Evolutionary conservation across 148 eudicot species (phyloP), one percentile per base, ranked within the genome.

Genomic region (Dianthus caryophyllus): DNA sequence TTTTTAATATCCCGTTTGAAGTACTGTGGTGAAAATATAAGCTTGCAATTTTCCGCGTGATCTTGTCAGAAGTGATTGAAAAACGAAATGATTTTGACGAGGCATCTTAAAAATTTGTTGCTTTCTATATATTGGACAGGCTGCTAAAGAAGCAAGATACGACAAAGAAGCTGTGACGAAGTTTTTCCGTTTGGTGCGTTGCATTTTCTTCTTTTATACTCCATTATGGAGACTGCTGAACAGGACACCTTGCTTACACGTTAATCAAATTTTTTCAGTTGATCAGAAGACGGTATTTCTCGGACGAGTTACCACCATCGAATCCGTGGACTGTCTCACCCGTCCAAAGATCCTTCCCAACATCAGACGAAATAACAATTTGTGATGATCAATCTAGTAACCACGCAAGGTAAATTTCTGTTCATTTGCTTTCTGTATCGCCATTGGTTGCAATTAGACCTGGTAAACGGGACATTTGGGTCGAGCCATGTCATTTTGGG

Each of bases 121-220:
- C 44, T 1, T 17, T 64, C 36, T 64, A 21, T 65, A 11, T 66
- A 61, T 26, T 76, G 24, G 74, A 18, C 86, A 92, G 98, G 98
- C 94, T 81, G 96, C 96, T 20, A 89, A 83, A 76, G 96, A 85
- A 81, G 92, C 96, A 29, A 79, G 98, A 80, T 82, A 79, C 66
- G 98, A 92, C 79, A 92, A 92, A 80, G 96, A 89, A 84, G 96
- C 96, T 33, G 81, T 92, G 52, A 81, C 83, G 80, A 92, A 89
- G 76, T 92, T 92, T 77, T 92, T 92, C 67, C 82, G 82, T 18
- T 75, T 76, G 96, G 98, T 92, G 30, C 57, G 85, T 71, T 55
- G 67, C 46, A 72, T 67, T 68, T 21, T 15, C 51, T 55, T 71
- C 24, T 64, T 47, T 48, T n/a, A 33, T 33, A 33, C 61, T 50